Percentiles rank a stretch among this genome's conserved stretches.
Evolutionary conservation across 1,139 yeast genomes (phyloP).

Genomic region (Hanseniaspora uvarum): DNA sequence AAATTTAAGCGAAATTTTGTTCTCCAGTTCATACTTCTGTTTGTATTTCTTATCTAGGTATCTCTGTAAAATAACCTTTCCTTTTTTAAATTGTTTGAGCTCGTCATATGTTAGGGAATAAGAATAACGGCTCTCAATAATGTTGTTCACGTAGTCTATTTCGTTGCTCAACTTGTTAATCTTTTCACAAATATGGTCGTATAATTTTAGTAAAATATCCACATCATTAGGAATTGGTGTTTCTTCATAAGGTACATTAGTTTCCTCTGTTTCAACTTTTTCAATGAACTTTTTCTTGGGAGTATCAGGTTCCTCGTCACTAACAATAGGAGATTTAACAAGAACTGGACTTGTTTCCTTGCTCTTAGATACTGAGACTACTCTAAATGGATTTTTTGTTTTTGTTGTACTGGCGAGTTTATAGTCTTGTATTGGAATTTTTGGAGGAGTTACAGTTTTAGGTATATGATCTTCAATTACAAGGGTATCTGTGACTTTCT

Average conservation of each 20-base stretch:
- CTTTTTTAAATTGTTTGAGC: conserved; percentile 30
- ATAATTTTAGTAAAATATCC: neutral
- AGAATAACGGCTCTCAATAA: conserved; percentile 29
- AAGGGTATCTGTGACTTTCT: neutral
- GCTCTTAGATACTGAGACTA: conserved; percentile 7
- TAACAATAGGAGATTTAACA: neutral
- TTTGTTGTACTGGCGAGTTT: neutral
- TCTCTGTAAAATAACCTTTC: conserved; percentile 33
- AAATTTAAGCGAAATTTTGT: conserved; percentile 33
- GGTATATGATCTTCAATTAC: neutral
- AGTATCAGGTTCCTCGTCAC: neutral
- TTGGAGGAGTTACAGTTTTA: neutral
- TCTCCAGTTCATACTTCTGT: conserved; percentile 36
- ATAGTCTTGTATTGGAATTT: neutral
- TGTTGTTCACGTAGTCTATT: conserved; percentile 30
- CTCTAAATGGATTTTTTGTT: conserved; percentile 16
- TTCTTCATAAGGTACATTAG: conserved; percentile 8
- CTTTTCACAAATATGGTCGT: conserved; percentile 23
- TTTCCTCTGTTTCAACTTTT: neutral
- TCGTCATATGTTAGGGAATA: conserved; percentile 33
- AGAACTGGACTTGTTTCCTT: neutral
- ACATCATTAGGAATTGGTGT: conserved; percentile 4
- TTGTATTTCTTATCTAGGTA: conserved; percentile 34
- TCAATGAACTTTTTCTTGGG: neutral
- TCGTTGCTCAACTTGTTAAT: conserved; percentile 32